Base-by-base conservation (phyloP, 2,329 filamentous ascomycete species). In the Neophaeococcomyces aloes region DNA sequence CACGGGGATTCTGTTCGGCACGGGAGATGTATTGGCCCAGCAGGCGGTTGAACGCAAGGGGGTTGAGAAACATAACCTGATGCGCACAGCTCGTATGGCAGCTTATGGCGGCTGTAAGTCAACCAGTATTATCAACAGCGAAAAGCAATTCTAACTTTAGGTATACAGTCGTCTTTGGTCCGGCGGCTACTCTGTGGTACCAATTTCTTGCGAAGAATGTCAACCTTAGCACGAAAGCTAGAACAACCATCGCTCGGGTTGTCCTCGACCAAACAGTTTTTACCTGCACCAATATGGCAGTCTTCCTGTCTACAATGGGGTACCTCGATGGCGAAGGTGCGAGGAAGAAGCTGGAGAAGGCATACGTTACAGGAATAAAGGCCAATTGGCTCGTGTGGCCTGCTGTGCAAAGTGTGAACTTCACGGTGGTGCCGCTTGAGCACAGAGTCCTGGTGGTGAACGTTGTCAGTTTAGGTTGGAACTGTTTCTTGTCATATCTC, bases 361-460 rank as follows among this genome's bases (percentile, higher is more conserved):
- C 75, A 48, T 95, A 87, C 66, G 63, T 66, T 53, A 71, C 75
- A 10, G 83, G 84, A 25, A 75, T 94, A 57, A 74, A 74, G 61
- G 81, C 85, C 61, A 95, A 94, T 68, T 86, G 86, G 73, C 75
- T 86, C 68, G 65, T 95, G 44, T 95, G 88, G 88, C 88, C 88
- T 3, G 69, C 69, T 54, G 86, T 93, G 44, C 88, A 95, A 68
- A 70, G 81, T 42, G 72, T 81, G 58, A 95, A 95, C 70, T 95
- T 95, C 68, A 82, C 83, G 57, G 75, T 91, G 51, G 76, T 94
- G 50, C 88, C 88, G 38, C 69, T 93, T 50, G 77, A 93, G 59
- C 79, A 89, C 65, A 75, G 87, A 47, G 77, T 95, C 32, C 67
- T 94, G 55, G 81, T 94, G 49, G 88, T 94, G 56, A 95, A 95